Evolutionary conservation across 164 flowering plant species (phyloP).

Genomic region (Dillenia suffruticosa): DNA sequence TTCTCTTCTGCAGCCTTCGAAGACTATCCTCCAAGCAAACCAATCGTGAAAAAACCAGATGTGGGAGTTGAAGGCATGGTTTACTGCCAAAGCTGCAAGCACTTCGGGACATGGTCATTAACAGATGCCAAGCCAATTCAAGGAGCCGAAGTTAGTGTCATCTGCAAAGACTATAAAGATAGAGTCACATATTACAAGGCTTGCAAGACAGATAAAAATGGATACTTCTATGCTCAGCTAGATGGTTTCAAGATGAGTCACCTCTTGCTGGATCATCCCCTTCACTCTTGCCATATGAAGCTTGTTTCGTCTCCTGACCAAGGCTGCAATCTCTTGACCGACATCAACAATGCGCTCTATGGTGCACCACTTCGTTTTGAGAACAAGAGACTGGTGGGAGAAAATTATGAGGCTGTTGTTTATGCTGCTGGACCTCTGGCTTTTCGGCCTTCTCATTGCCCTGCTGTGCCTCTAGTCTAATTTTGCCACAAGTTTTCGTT

Average conservation of each 20-base stretch:
- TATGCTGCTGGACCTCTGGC: conserved; percentile 82
- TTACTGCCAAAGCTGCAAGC: conserved; percentile 76
- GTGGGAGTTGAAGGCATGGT: conserved; percentile 82
- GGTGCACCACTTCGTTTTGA: conserved; percentile 69
- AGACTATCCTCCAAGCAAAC: conserved; percentile 12
- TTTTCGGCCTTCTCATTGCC: conserved; percentile 65
- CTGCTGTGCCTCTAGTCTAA: conserved; percentile 12
- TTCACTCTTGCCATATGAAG: conserved; percentile 65
- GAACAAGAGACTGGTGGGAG: conserved; percentile 35
- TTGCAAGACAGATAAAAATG: conserved; percentile 36
- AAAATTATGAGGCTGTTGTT: conserved; percentile 52
- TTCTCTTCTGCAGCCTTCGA: conserved; percentile 17
- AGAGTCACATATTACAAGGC: conserved; percentile 58
- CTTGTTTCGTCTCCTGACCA: conserved; percentile 67
- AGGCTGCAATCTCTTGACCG: conserved; percentile 52
- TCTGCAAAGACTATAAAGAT: conserved; percentile 61
- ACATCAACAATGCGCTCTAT: conserved; percentile 56
- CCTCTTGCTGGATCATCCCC: conserved; percentile 62
- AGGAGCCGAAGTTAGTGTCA: conserved; percentile 56
- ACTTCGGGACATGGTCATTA: conserved; percentile 51
- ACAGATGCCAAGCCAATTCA: conserved; percentile 50
- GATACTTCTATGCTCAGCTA: conserved; percentile 72
- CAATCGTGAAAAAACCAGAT: conserved; percentile 21
- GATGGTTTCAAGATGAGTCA: conserved; percentile 49
- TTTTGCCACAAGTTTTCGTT: too few species aligned